These are phyloP conservation scores for Aspergillus piperis DNA, from an alignment of 2,329 filamentous ascomycete genomes.

Conservation along the genomic window DNA sequence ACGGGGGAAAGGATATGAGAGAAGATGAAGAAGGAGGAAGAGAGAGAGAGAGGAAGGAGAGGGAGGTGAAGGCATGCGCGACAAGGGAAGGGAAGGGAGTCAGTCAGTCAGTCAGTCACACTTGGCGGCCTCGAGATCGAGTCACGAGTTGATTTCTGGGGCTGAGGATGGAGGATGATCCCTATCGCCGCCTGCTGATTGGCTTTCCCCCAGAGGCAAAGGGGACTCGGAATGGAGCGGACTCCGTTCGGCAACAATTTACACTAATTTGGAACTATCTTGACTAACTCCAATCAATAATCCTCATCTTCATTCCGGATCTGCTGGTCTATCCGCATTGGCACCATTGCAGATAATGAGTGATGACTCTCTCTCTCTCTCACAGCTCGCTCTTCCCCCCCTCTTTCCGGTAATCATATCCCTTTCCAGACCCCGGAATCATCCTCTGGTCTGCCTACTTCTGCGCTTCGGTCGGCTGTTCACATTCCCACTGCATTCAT, in stretches of 20 bases:
- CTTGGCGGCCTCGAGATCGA: slow-evolving; percentile 4
- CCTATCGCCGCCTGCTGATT: slow-evolving; percentile 13
- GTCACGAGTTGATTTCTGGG: slow-evolving; percentile 12
- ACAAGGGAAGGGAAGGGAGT: slow-evolving; percentile 16
- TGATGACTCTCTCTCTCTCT: no score
- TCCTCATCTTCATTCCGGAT: not conserved
- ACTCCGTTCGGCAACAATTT: not conserved
- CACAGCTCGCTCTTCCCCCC: not conserved
- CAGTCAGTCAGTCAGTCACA: slow-evolving; percentile 26
- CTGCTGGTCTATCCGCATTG: not conserved
- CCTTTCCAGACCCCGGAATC: not conserved
- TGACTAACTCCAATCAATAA: slow-evolving; percentile 7
- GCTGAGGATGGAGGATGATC: not conserved
- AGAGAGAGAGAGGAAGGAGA: not conserved
- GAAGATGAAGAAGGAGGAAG: not conserved
- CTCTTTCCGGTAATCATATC: not conserved
- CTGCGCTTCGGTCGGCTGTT: not conserved
- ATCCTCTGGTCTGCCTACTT: not conserved
- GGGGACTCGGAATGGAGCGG: not conserved
- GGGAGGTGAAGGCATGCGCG: not conserved
- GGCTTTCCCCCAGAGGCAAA: not conserved
- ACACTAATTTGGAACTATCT: not conserved
- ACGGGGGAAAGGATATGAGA: not conserved
- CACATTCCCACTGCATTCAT: not conserved
- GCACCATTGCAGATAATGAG: not conserved